A percentile compares a stretch with the other conserved stretches of the same genome.
These are phyloP conservation scores for Pseudogymnoascus sp. DNA, from an alignment of 2,329 filamentous ascomycete species.

Conservation along the genomic window DNA sequence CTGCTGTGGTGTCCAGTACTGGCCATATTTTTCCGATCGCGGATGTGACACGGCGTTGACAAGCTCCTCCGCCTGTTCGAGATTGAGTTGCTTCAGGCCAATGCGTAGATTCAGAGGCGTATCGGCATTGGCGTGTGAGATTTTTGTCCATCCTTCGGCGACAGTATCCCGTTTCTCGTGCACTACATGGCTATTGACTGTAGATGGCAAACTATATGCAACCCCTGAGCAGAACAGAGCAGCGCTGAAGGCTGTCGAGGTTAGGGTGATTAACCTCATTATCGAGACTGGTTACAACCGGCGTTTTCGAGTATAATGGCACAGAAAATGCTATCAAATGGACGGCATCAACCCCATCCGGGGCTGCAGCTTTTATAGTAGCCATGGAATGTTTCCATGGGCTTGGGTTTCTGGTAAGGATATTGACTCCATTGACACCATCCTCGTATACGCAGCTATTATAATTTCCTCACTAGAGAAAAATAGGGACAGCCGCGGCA, in stretches of 20 bases:
- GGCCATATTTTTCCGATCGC: conserved; percentile 37
- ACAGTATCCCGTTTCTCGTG: conserved; percentile 18
- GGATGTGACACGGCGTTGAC: conserved; percentile 39
- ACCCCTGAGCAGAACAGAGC: background rate
- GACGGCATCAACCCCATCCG: background rate
- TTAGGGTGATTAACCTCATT: background rate
- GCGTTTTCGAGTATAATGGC: background rate
- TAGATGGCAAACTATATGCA: conserved; percentile 7
- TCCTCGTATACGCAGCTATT: background rate
- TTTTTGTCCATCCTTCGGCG: background rate
- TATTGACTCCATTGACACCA: background rate
- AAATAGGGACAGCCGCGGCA: background rate
- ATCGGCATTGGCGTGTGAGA: background rate
- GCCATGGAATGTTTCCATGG: background rate
- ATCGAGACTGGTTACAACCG: background rate
- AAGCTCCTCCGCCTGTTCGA: conserved; percentile 38
- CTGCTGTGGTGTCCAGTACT: conserved; percentile 39
- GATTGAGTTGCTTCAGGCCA: conserved; percentile 38
- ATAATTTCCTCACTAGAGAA: background rate
- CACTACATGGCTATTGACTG: conserved; percentile 15
- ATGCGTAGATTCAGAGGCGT: conserved; percentile 26
- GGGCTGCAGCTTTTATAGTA: background rate
- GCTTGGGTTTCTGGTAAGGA: background rate
- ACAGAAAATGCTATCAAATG: background rate
- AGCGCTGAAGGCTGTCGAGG: background rate